phyloP scores from a whole-genome alignment of 371 early-diverging fungal species.

The Rhizomucor pusillus region DNA sequence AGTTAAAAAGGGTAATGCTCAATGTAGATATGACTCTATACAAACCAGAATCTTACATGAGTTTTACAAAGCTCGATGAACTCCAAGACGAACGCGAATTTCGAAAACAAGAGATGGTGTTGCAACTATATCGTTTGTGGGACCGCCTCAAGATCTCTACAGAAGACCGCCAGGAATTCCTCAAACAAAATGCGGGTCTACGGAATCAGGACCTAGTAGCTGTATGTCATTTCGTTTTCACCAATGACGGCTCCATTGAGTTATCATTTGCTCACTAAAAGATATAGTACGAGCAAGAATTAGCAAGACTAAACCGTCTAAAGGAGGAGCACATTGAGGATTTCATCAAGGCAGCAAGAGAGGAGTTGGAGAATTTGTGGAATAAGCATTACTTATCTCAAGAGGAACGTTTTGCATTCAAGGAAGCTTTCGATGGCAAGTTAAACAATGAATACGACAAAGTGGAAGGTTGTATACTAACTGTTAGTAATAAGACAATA shows the following conservation, averaged over 20 bases:
- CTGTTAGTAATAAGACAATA: slow-evolving; percentile 8
- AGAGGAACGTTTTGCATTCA: slow-evolving; percentile 25
- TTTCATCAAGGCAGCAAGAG: slow-evolving; percentile 32
- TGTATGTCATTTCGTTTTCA: slow-evolving; percentile 6
- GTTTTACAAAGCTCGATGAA: slow-evolving; percentile 23
- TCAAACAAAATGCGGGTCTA: slow-evolving; percentile 24
- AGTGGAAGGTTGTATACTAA: background rate
- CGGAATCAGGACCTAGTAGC: slow-evolving; percentile 24
- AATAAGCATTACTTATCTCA: slow-evolving; percentile 38
- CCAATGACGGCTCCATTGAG: background rate
- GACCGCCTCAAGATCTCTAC: slow-evolving; percentile 26
- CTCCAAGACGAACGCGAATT: slow-evolving; percentile 30
- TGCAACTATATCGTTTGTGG: slow-evolving; percentile 35
- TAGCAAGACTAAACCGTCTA: slow-evolving; percentile 18
- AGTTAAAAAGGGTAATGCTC: background rate
- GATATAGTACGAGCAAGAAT: slow-evolving; percentile 30
- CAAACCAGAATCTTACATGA: background rate
- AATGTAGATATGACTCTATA: background rate
- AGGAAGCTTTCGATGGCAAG: slow-evolving; percentile 25
- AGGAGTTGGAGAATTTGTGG: slow-evolving; percentile 36
- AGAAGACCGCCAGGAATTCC: slow-evolving; percentile 21
- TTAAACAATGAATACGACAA: background rate
- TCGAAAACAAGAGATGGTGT: slow-evolving; percentile 31
- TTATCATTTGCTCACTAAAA: background rate
- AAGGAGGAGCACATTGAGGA: slow-evolving; percentile 41